Evolutionary conservation across 805 yeast genomes (phyloP).

Genomic region (Hanseniaspora valbyensis): DNA sequence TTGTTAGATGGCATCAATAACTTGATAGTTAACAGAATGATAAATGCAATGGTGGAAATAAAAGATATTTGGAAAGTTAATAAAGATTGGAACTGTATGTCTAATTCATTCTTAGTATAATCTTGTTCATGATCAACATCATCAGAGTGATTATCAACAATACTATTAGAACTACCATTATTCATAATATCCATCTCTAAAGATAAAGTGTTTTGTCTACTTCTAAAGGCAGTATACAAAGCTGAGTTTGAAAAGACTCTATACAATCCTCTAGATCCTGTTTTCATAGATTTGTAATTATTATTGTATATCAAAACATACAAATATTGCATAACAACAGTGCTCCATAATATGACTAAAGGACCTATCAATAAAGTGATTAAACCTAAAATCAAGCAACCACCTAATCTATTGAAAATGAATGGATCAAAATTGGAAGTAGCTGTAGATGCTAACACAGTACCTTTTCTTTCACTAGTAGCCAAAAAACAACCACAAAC

Average conservation of each 20-base stretch:
- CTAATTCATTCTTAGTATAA: conserved; percentile 5
- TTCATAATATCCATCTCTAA: conserved; percentile 7
- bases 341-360: conserved; percentile 24
- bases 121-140: neutral
- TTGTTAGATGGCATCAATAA: neutral
- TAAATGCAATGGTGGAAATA: conserved; percentile 1
- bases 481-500: conserved; percentile 25
- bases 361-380: conserved; percentile 28
- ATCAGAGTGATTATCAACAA: neutral
- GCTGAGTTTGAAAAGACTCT: conserved; percentile 3
- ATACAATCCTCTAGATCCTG: neutral
- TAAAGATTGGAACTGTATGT: conserved; percentile 10
- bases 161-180: neutral
- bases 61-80: conserved; percentile 12
- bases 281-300: neutral
- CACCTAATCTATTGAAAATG: conserved; percentile 29
- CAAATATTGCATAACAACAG: conserved; percentile 4
- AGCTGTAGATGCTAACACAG: conserved; percentile 25
- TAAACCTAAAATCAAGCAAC: conserved; percentile 27
- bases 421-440: conserved; percentile 25
- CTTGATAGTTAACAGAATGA: neutral
- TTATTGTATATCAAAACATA: conserved; percentile 6
- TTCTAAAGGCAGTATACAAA: conserved; percentile 7
- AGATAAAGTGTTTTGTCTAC: conserved; percentile 12
- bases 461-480: conserved; percentile 26